Conservation (phyloP, 139 green algal genomes). For the Chloropicon primus region DNA sequence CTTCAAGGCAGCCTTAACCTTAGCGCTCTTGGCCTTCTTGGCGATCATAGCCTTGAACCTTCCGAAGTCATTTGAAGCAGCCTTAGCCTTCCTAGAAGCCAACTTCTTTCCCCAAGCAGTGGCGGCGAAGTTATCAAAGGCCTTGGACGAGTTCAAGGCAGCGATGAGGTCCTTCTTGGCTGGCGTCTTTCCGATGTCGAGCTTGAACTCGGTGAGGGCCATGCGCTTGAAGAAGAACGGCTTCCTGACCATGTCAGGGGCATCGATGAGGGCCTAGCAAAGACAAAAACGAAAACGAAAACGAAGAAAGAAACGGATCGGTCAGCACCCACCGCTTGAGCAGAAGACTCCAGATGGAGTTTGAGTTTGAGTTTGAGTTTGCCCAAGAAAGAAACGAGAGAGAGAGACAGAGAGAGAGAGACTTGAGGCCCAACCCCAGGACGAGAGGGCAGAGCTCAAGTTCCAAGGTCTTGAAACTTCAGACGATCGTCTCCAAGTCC, state of each 20-base stretch:
- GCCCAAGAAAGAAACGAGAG: no score
- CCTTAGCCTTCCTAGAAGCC: constrained; percentile 43
- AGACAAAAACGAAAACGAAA: background rate
- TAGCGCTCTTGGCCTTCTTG: constrained; percentile 25
- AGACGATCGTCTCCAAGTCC: no score
- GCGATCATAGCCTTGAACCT: constrained; percentile 66
- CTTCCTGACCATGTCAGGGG: constrained; percentile 50
- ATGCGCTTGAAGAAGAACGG: constrained; percentile 78
- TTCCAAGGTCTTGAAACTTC: no score
- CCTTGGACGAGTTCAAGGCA: constrained; percentile 50
- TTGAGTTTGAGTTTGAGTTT: no score
- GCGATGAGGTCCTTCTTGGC: constrained; percentile 76
- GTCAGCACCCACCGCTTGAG: background rate
- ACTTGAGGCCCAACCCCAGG: no score
- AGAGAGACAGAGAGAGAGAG: no score
- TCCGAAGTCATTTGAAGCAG: constrained; percentile 79
- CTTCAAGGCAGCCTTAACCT: constrained; percentile 11
- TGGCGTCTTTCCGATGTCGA: constrained; percentile 75
- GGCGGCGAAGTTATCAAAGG: constrained; percentile 69
- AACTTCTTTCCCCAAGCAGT: constrained; percentile 84
- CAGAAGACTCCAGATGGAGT: no score
- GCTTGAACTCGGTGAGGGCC: constrained; percentile 78
- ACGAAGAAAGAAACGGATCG: background rate
- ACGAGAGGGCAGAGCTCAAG: no score
- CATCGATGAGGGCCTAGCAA: constrained; percentile 87